Evolutionary conservation across 805 yeast species (phyloP), one percentile per base, ranked within the genome.

Genomic region (Maudiozyma serrabonitensis): DNA sequence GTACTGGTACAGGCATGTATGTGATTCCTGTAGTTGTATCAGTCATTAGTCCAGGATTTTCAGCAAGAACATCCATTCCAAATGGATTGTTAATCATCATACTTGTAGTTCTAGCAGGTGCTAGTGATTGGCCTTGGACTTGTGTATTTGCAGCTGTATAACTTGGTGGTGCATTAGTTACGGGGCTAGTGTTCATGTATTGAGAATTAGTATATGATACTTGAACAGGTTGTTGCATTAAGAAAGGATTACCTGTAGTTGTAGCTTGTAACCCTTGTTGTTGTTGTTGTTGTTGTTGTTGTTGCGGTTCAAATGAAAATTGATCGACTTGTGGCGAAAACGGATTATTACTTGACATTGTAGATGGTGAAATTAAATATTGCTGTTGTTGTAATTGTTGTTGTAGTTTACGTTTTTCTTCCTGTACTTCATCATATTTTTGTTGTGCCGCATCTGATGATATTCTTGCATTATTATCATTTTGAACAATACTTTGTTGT

Each of bases 381-480:
- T 64, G 64, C 44, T 59, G 68, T 31, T 58, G 55, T 46, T 62
- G 61, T 47, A 64, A 45, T 45, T 67, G 69, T 43, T 56, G 60
- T 48, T 68, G 64, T 52, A 60, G 47, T 16, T 51, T 51, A 37
- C 50, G 56, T 53, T 59, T 69, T 49, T 64, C 64, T 55, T 57
- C 64, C 57, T 63, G 57, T 45, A 60, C 59, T 53, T 56, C 65
- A 41, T 65, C 69, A 43, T 62, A 56, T 26, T 61, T 69, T 42
- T 57, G 58, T 51, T 63, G 67, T 6, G 67, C 32, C 66, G 25
- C 43, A 11, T 18, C 9, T 13, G 11, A 6, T 7, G 18, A 13
- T 5, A 40, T 13, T 19, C 13, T 23, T 40, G n/a, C 21, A 4
- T 21, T 11, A 21, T 40, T n/a, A 18, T 23, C 19, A 23, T 26